A percentile compares a stretch with the other conserved stretches of the same genome.
Conservation (phyloP, 768 basidiomycete genomes). For the Cantharellus anzutake region DNA sequence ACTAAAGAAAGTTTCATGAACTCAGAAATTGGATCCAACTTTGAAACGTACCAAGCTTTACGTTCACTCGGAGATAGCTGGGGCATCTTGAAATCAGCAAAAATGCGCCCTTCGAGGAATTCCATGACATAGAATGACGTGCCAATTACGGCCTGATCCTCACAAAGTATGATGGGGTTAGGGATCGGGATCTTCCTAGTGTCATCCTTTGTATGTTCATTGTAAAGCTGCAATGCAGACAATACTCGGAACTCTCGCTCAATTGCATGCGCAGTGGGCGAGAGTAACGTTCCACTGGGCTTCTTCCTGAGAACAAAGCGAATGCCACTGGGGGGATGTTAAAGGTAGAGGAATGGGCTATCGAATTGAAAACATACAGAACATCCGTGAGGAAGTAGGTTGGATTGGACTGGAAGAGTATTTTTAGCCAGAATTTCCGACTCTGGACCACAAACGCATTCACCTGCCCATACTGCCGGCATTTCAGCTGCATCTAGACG, state of each 20-base stretch:
- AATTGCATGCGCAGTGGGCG: slow-evolving; percentile 83
- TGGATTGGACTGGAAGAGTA: slow-evolving; percentile 56
- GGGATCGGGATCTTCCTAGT: slow-evolving; percentile 62
- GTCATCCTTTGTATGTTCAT: slow-evolving; percentile 27
- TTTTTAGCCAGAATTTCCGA: neutral
- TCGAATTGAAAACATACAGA: slow-evolving; percentile 24
- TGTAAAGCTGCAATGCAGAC: slow-evolving; percentile 54
- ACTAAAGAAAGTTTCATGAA: slow-evolving; percentile 19
- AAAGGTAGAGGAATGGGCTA: neutral
- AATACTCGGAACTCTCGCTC: slow-evolving; percentile 84
- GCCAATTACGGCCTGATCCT: slow-evolving; percentile 57
- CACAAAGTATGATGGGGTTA: slow-evolving; percentile 64
- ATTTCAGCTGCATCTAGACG: neutral
- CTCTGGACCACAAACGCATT: neutral
- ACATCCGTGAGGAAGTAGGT: slow-evolving; percentile 84
- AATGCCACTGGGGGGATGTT: slow-evolving; percentile 21
- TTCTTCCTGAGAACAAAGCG: slow-evolving; percentile 85
- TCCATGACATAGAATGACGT: slow-evolving; percentile 96
- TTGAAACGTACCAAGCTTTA: slow-evolving; percentile 41
- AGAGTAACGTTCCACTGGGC: slow-evolving; percentile 71
- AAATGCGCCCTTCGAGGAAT: slow-evolving; percentile 84
- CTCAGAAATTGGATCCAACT: neutral
- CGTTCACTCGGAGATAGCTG: slow-evolving; percentile 43
- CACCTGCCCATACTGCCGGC: slow-evolving; percentile 68
- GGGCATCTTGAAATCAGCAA: slow-evolving; percentile 65